Conservation (phyloP, 1,284 basidiomycete genomes). For the Cystobasidium sp. region DNA sequence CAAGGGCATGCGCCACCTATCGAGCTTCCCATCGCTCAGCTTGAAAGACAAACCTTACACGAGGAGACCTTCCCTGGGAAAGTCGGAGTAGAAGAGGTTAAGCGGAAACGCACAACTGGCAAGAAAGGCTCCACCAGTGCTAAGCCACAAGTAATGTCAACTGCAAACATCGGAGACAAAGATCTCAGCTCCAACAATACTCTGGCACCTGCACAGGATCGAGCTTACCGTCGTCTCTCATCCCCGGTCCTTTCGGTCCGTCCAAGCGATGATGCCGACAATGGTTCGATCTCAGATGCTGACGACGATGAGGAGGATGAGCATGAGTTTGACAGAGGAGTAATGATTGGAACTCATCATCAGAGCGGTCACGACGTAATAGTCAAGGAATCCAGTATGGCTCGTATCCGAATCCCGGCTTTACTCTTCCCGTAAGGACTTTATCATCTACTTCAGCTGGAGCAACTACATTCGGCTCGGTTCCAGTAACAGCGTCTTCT, state of each 20-base stretch:
- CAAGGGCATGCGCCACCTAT: neutral
- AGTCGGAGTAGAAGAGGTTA: neutral
- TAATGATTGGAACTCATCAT: neutral
- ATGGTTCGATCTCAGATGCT: slow-evolving; percentile 4
- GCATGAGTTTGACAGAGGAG: neutral
- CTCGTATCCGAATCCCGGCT: neutral
- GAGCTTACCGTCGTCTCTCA: slow-evolving; percentile 30
- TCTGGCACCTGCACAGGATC: neutral
- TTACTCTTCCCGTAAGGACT: neutral
- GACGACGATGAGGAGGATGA: slow-evolving; percentile 34
- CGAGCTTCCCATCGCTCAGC: neutral
- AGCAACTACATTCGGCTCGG: neutral
- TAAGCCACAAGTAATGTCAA: neutral
- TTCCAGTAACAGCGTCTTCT: neutral
- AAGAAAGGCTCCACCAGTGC: neutral
- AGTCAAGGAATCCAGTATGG: neutral
- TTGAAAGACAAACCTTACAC: slow-evolving; percentile 2
- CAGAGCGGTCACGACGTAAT: neutral
- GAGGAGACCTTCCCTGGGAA: neutral
- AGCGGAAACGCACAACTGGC: neutral
- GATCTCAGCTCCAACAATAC: neutral
- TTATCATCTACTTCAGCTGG: neutral
- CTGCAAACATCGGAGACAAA: too few species aligned
- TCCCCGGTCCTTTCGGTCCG: slow-evolving; percentile 33
- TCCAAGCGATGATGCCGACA: neutral